Base-by-base conservation (phyloP, 1,284 basidiomycete genomes). In the Abortiporus biennis region DNA sequence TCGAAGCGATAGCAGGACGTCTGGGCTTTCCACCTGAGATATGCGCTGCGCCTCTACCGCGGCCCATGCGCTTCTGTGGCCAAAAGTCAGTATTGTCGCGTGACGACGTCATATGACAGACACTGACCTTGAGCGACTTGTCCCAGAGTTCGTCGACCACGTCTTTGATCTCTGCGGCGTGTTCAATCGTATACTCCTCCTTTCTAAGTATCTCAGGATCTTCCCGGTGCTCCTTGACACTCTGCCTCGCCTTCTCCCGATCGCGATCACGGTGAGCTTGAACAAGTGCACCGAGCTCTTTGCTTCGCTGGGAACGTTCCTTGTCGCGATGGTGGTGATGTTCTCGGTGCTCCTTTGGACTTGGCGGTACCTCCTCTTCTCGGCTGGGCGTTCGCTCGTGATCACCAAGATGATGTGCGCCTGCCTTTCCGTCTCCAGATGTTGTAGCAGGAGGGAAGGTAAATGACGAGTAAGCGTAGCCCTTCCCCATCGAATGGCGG, bases 191-290 rank as follows among this genome's bases (percentile, higher is more conserved):
- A n/a, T 9, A 9, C 9, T 8, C 27, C 27, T 29, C n/a, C n/a
- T 29, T n/a, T 45, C 43, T 50, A 40, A 47, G 45, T 36, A 43
- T 42, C 20, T 42, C 23, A 20, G 8, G 45, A 20, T 19, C 9
- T 6, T 19, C 37, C n/a, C 36, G 20, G 20, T 43, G 36, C 29
- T 43, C 46, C 11, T 29, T 30, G 22, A 46, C 46, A 16, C 43
- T 47, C 21, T 43, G 38, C 9, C 47, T 38, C 17, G 53, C 54
- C 30, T 53, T 49, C 43, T 55, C 50, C 4, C 48, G 39, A 38
- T 56, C 57, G 44, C 51, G 51, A 43, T 57, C 54, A 4, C 52
- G 51, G 38, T 50, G 56, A 21, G 50, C 55, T 19, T 53, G 46
- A 23, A 53, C 50, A 5, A 50, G 42, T 11, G 42, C 53, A 9